Evolutionary conservation across 2,329 filamentous ascomycete genomes (phyloP).

Genomic region (Parastagonospora avenae): DNA sequence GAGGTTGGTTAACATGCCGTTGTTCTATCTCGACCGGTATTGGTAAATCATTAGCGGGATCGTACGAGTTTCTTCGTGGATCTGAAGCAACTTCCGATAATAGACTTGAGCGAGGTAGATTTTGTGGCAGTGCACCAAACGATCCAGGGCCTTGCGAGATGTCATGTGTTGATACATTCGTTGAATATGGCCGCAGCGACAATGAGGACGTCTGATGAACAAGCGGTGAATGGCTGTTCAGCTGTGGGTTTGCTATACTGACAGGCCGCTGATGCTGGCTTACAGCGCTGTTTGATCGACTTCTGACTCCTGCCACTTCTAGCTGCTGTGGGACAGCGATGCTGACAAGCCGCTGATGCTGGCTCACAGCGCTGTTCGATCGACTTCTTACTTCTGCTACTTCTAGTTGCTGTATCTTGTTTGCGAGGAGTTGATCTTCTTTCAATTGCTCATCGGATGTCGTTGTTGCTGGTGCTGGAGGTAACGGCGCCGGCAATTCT

Average conservation of each 20-base stretch:
- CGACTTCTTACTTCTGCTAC: constrained; percentile 25
- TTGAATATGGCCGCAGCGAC: constrained; percentile 7
- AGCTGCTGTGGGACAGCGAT: constrained; percentile 21
- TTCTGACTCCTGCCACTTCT: constrained; percentile 30
- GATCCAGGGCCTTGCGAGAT: constrained; percentile 22
- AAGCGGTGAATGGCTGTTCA: constrained; percentile 12
- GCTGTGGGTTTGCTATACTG: constrained; percentile 13
- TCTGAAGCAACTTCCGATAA: constrained; percentile 19
- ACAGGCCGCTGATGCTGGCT: constrained; percentile 17
- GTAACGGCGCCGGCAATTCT: constrained; percentile 35
- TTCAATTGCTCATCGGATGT: constrained; percentile 35
- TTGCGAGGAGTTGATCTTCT: constrained; percentile 38
- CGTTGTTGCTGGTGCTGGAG: constrained; percentile 30
- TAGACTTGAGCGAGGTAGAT: constrained; percentile 9
- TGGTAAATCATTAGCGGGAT: constrained; percentile 11
- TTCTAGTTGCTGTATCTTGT: constrained; percentile 35
- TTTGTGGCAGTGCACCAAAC: constrained; percentile 6
- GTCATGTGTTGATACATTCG: constrained; percentile 13
- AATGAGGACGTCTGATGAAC: constrained; percentile 18
- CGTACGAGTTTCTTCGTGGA: constrained; percentile 1
- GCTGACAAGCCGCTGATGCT: constrained; percentile 15
- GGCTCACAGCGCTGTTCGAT: constrained; percentile 26
- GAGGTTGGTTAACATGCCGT: not conserved
- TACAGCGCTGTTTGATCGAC: constrained; percentile 25
- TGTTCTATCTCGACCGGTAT: constrained; percentile 15